Conservation (phyloP, 306 rosid genomes). For the Castanea mollissima region DNA sequence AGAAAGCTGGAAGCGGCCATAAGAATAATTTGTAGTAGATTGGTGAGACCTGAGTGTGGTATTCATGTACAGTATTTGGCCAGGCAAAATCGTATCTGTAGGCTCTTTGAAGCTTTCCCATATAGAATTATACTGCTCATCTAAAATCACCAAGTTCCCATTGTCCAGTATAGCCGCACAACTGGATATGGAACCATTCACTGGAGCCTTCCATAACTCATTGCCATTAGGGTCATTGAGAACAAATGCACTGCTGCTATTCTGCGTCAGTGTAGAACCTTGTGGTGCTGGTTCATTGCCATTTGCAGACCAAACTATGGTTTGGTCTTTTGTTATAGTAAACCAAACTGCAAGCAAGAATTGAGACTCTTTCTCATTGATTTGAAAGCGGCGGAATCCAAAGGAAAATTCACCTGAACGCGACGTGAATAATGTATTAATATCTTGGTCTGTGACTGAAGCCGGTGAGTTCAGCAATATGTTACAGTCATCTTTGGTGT, state of each 20-base stretch:
- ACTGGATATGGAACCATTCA: background rate
- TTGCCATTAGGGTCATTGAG: slow-evolving; percentile 6
- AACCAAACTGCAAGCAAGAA: slow-evolving; percentile 26
- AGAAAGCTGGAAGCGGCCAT: slow-evolving; percentile 27
- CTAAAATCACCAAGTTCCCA: slow-evolving; percentile 29
- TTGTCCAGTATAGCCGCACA: slow-evolving; percentile 18
- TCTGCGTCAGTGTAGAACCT: slow-evolving; percentile 19
- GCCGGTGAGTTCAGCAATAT: background rate
- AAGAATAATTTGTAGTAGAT: slow-evolving; percentile 12
- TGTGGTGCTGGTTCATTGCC: slow-evolving; percentile 11
- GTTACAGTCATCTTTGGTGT: background rate
- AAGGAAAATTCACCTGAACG: slow-evolving; percentile 15
- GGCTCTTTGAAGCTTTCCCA: slow-evolving; percentile 35
- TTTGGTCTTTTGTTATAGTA: slow-evolving; percentile 4
- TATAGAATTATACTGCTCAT: background rate
- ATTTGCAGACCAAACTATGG: slow-evolving; percentile 35
- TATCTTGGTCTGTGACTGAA: background rate
- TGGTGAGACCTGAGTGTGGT: slow-evolving; percentile 1
- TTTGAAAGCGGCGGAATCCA: background rate
- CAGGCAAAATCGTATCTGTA: slow-evolving; percentile 32
- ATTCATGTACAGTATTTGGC: slow-evolving; percentile 19
- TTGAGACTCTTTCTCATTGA: background rate
- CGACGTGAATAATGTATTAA: background rate
- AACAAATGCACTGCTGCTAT: background rate
- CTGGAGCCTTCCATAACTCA: background rate